Base-by-base conservation (phyloP, 306 rosid species). In the Rosa lucieae region DNA sequence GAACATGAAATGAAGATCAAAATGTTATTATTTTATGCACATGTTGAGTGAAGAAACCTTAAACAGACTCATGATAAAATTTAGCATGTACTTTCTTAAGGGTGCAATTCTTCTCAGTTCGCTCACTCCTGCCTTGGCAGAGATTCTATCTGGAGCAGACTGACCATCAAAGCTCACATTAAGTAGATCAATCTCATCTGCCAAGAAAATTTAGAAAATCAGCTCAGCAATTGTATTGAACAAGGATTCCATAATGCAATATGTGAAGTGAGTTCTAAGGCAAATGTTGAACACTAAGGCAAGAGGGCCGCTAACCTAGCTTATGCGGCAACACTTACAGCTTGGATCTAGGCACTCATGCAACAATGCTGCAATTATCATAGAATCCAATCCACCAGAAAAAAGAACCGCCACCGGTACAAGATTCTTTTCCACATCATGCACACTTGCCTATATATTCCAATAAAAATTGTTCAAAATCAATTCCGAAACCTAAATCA, bases 361-460 rank as follows among this genome's bases (percentile, higher is more conserved):
- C 86, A 91, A 79, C 82, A 95, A 82, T 79, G 98, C 96, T 32
- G 99, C 95, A 87, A 95, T 97, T 78, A 92, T 91, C 99, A 92
- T 91, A 53, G 99, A 95, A 86, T 95, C 99, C 85, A 95, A 87
- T 70, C 99, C 99, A 77, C 99, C 97, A 67, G 99, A 92, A 84
- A 95, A 95, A 79, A 95, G 96, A 80, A 95, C 75, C 61, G 99
- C 98, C 77, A 95, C 92, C 7, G 97, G 97, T 74, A 83, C 89
- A 78, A 77, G 82, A 43, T 79, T 81, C 75, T 84, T 90, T 75
- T 86, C 81, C 73, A 76, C 72, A 86, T 86, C 94, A 84, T 78
- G 70, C 14, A 70, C 76, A 69, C 65, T 85, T 26, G 78, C 93
- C 97, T 95, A 84, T 72, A 77, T 79, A 85, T 85, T 78, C 76